Percentiles rank a stretch among this genome's conserved stretches.
Conservation (phyloP, 139 green algal genomes). For the Coelastrella sp. region DNA sequence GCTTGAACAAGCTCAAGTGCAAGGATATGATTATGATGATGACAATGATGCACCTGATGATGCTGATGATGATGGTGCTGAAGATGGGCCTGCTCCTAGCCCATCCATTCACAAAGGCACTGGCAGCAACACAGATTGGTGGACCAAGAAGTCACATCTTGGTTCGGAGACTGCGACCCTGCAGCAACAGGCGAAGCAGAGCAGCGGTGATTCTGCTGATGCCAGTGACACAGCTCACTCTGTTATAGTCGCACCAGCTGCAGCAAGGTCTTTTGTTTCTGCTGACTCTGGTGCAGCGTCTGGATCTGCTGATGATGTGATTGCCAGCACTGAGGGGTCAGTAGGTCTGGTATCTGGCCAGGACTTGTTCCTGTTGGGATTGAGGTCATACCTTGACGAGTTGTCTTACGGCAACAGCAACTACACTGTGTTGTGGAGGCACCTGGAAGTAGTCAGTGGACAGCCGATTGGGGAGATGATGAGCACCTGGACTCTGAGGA, state of each 20-base stretch:
- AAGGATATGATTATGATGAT: not conserved
- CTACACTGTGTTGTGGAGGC: constrained; percentile 9
- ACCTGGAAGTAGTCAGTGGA: not conserved
- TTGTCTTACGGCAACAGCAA: constrained; percentile 14
- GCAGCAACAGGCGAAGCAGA: constrained; percentile 45
- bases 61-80: not conserved
- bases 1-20: not conserved
- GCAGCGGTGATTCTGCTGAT: not conserved
- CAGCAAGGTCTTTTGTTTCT: not conserved
- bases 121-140: constrained; percentile 12
- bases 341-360: not conserved
- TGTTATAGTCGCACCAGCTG: not conserved
- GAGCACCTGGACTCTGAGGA: constrained; percentile 42
- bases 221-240: not conserved
- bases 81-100: not conserved
- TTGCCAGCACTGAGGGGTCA: not conserved
- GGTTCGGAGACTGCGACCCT: not conserved
- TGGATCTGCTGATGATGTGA: not conserved
- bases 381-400: constrained; percentile 4
- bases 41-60: not conserved
- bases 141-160: constrained; percentile 15
- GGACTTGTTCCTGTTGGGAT: constrained; percentile 14
- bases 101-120: not conserved
- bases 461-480: constrained; percentile 44
- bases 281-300: not conserved